phyloP scores from a whole-genome alignment of 2,329 filamentous ascomycete genomes.

The Xylaria sp. region DNA sequence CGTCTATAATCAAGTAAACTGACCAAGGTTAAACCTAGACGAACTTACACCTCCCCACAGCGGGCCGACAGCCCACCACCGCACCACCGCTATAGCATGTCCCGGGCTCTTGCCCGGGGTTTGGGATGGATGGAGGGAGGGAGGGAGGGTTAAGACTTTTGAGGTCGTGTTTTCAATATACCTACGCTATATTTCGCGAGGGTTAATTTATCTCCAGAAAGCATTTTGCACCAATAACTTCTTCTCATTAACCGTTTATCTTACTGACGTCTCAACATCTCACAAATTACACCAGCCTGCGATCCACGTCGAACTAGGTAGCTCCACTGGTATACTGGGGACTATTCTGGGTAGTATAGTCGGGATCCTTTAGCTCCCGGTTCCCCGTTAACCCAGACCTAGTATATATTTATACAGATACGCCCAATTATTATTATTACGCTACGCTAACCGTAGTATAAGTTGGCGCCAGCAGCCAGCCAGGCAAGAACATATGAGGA shows the following conservation, averaged over 20 bases:
- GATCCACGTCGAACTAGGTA: slow-evolving; percentile 1
- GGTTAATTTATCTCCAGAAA: slow-evolving; percentile 13
- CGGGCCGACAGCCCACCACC: slow-evolving; percentile 36
- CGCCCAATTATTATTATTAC: neutral
- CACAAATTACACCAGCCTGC: neutral
- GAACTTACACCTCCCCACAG: slow-evolving; percentile 28
- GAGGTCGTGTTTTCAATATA: neutral
- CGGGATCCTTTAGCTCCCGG: slow-evolving; percentile 3
- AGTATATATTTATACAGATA: neutral
- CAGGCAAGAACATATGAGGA: no score
- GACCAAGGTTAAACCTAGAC: slow-evolving; percentile 10
- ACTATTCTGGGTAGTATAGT: no score
- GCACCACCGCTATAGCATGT: slow-evolving; percentile 1
- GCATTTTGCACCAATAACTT: neutral
- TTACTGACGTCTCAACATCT: neutral
- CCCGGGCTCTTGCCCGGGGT: slow-evolving; percentile 12
- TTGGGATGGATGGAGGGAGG: neutral
- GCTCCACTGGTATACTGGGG: neutral
- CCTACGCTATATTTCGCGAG: slow-evolving; percentile 12
- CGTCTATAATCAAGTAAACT: slow-evolving; percentile 8
- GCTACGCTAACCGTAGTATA: no score
- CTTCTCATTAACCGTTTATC: neutral
- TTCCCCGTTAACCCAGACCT: neutral
- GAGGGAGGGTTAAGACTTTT: slow-evolving; percentile 15
- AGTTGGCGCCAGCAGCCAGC: no score